Conservation (phyloP, 176 grass and related monocot genomes). For the Thinopyrum elongatum region DNA sequence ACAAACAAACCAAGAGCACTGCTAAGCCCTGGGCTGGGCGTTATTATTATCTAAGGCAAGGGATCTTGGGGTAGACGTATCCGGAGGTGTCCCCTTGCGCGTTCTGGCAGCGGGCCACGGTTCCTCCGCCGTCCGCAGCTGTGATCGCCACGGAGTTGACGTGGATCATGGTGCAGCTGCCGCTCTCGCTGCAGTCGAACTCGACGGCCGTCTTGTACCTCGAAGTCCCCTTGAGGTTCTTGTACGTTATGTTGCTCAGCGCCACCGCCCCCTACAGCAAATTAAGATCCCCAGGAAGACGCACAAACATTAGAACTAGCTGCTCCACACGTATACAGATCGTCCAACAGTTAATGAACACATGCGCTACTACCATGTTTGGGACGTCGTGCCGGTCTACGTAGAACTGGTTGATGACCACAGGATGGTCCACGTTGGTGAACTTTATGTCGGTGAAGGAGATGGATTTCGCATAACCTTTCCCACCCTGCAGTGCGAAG, state of each 20-base stretch:
- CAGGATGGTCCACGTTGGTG: conserved; percentile 31
- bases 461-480: conserved; percentile 34
- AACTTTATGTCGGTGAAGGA: conserved; percentile 35
- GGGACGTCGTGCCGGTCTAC: fast-evolving
- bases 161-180: conserved; percentile 27
- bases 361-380: not conserved
- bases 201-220: conserved; percentile 5
- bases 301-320: not conserved
- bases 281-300: not conserved
- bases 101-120: conserved; percentile 10
- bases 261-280: conserved; percentile 21
- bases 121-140: not conserved
- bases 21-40: no score
- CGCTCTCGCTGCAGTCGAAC: conserved; percentile 21
- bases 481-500: conserved; percentile 5
- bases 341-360: not conserved
- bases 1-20: no score
- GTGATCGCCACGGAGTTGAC: conserved; percentile 20
- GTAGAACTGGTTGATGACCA: conserved; percentile 51
- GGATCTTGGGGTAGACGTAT: conserved; percentile 12
- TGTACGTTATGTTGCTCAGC: conserved; percentile 29
- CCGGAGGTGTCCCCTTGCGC: conserved; percentile 4
- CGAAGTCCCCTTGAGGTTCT: conserved; percentile 20
- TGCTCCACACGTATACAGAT: not conserved
- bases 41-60: not conserved